phyloP scores from a whole-genome alignment of 768 basidiomycete genomes.

The Suillus luteus region DNA sequence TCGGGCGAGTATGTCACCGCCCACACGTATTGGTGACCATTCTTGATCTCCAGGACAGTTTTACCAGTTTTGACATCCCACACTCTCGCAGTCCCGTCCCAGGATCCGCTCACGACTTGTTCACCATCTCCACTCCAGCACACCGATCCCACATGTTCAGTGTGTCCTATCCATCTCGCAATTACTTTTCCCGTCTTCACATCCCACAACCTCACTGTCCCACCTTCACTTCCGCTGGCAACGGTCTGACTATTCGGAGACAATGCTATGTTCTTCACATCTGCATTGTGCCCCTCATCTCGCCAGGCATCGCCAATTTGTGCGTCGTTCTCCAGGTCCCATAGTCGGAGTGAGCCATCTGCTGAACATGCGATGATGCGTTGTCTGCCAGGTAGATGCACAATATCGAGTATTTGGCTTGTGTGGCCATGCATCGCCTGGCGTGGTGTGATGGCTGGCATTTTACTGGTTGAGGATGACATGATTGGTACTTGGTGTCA shows the following conservation, averaged over 20 bases:
- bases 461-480: not conserved
- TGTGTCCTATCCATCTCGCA: not conserved
- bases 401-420: not conserved
- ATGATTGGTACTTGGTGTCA: not conserved
- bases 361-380: not conserved
- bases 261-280: not conserved
- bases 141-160: not conserved
- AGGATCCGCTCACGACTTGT: not conserved
- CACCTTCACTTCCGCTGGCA: conserved; percentile 11
- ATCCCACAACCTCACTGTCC: conserved; percentile 15
- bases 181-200: conserved; percentile 27
- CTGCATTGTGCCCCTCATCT: not conserved
- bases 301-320: not conserved
- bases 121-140: not conserved
- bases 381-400: not conserved
- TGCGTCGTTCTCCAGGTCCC: not conserved
- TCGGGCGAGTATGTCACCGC: not conserved
- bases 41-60: not conserved
- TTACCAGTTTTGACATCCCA: not conserved
- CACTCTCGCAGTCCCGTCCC: not conserved
- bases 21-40: not conserved
- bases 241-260: not conserved
- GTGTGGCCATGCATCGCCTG: not conserved
- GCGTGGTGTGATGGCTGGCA: not conserved
- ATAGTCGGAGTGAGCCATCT: not conserved